phyloP scores from a whole-genome alignment of 2,329 filamentous ascomycete genomes.

The Neofusicoccum sp. region DNA sequence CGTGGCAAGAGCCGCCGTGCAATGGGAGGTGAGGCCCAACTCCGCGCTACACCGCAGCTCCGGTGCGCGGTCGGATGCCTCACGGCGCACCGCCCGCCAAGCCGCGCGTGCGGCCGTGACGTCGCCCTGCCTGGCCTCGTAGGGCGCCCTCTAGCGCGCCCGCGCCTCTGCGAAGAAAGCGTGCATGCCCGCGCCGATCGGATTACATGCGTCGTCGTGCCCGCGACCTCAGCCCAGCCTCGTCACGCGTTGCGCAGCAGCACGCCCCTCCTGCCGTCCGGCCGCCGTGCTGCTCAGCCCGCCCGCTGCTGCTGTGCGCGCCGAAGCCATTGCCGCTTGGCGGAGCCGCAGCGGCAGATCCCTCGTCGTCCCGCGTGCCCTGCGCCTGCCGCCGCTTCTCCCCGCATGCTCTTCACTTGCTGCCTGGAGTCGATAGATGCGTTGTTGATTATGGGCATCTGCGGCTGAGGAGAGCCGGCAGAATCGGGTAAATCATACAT shows the following conservation, averaged over 20 bases:
- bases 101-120: neutral
- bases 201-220: no score
- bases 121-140: neutral
- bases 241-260: neutral
- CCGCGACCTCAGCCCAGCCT: neutral
- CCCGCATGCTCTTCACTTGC: neutral
- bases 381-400: neutral
- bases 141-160: neutral
- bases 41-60: constrained; percentile 5
- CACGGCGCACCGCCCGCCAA: constrained; percentile 2
- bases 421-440: neutral
- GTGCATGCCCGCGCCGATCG: no score
- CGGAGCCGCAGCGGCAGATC: neutral
- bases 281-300: neutral
- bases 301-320: no score
- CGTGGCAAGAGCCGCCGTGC: constrained; percentile 10
- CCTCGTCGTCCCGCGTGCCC: neutral
- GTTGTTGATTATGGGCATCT: neutral
- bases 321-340: no score
- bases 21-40: constrained; percentile 3
- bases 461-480: neutral
- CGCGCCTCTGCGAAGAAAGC: neutral
- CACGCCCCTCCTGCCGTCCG: neutral
- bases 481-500: neutral
- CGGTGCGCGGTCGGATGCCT: neutral